Percentiles rank a stretch among this genome's conserved stretches.
Evolutionary conservation across 768 basidiomycete genomes (phyloP).

Genomic region (Suillus weaverae): DNA sequence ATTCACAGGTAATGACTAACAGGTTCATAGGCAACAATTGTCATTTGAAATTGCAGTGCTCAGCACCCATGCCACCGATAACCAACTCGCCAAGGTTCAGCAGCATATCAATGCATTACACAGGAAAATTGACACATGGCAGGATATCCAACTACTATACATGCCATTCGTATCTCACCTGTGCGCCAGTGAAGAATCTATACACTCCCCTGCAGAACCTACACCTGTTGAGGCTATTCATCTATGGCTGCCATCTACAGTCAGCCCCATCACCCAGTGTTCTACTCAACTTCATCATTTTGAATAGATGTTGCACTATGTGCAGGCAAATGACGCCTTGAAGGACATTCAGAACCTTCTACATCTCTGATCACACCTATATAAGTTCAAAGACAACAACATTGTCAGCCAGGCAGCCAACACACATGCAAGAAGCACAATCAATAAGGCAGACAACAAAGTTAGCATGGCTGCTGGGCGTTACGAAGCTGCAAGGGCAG

Average conservation of each 20-base stretch:
- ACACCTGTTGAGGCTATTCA: not conserved
- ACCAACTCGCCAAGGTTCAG: not conserved
- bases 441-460: not conserved
- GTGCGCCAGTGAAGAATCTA: not conserved
- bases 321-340: conserved; percentile 19
- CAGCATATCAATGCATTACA: not conserved
- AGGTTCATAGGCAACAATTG: not conserved
- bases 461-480: not conserved
- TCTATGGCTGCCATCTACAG: not conserved
- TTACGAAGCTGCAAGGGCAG: not conserved
- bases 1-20: not conserved
- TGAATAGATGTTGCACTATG: conserved; percentile 23
- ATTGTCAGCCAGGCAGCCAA: conserved; percentile 4
- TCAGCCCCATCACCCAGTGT: not conserved
- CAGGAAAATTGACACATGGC: not conserved
- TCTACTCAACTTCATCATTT: conserved; percentile 9
- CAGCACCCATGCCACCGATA: not conserved
- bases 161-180: not conserved
- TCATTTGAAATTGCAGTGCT: not conserved
- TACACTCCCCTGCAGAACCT: not conserved
- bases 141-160: not conserved
- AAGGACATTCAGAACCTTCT: conserved; percentile 1
- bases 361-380: not conserved
- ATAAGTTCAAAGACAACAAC: conserved; percentile 7
- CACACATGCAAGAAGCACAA: not conserved